phyloP scores from a whole-genome alignment of 805 yeast genomes.

The Danielia reshetovae region DNA sequence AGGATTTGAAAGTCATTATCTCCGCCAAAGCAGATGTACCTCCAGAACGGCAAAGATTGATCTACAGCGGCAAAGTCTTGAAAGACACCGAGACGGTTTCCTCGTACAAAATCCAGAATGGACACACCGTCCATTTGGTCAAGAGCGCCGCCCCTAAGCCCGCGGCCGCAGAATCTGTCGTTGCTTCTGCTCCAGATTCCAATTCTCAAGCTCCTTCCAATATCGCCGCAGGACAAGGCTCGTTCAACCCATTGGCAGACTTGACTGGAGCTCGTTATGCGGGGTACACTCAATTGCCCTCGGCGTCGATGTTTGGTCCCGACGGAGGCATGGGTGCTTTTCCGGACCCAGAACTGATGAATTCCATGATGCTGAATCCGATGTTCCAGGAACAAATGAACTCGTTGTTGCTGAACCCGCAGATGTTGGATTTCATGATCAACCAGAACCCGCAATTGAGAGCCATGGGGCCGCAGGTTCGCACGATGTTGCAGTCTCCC shows the following conservation, averaged over 20 bases:
- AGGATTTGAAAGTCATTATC: slow-evolving; percentile 64
- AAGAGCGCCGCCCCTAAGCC: slow-evolving; percentile 58
- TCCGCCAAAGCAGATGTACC: slow-evolving; percentile 63
- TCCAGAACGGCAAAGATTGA: slow-evolving; percentile 77
- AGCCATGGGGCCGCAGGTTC: slow-evolving; percentile 83
- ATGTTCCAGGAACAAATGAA: slow-evolving; percentile 77
- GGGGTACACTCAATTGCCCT: slow-evolving; percentile 84
- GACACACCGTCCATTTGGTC: slow-evolving; percentile 86
- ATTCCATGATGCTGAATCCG: slow-evolving; percentile 76
- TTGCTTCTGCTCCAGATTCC: slow-evolving; percentile 4
- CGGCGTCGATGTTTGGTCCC: slow-evolving; percentile 86
- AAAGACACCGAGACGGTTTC: slow-evolving; percentile 76
- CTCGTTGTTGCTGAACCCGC: slow-evolving; percentile 80
- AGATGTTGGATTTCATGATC: slow-evolving; percentile 78
- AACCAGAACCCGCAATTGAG: slow-evolving; percentile 80
- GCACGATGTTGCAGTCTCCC: slow-evolving; percentile 82
- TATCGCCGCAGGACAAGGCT: slow-evolving; percentile 82
- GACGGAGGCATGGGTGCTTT: slow-evolving; percentile 82
- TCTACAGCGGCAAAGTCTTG: slow-evolving; percentile 90
- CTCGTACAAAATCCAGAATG: slow-evolving; percentile 75
- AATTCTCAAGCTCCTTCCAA: slow-evolving; percentile 58
- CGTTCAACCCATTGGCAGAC: slow-evolving; percentile 87
- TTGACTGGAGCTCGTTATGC: slow-evolving; percentile 95
- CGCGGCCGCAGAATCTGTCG: slow-evolving; percentile 23
- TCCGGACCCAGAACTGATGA: slow-evolving; percentile 74